Conservation (phyloP, 1,139 yeast species). For the Taphrina sp. region DNA sequence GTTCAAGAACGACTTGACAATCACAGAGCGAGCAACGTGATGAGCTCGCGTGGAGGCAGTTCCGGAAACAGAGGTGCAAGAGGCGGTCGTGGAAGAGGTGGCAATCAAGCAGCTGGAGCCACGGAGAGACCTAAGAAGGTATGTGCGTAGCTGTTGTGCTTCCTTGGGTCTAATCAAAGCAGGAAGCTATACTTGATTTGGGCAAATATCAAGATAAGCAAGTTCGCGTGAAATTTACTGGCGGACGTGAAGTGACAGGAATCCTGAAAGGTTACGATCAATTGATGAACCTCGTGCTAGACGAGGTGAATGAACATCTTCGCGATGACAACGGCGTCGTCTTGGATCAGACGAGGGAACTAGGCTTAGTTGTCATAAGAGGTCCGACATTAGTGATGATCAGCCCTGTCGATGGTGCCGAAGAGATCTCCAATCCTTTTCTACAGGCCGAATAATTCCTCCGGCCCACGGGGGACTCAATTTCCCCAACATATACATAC, state of each 20-base stretch:
- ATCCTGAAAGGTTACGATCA: slow-evolving; percentile 84
- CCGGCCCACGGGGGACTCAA: too few species aligned
- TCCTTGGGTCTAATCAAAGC: slow-evolving; percentile 47
- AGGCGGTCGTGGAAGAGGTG: slow-evolving; percentile 58
- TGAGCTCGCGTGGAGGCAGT: slow-evolving; percentile 19
- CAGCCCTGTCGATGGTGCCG: slow-evolving; percentile 82
- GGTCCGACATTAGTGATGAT: slow-evolving; percentile 79
- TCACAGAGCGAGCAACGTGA: too few species aligned
- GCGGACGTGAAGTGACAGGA: slow-evolving; percentile 83
- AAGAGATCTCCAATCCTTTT: slow-evolving; percentile 73
- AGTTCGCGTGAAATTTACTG: slow-evolving; percentile 75
- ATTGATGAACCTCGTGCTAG: slow-evolving; percentile 87
- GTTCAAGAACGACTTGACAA: too few species aligned
- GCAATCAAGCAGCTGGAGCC: slow-evolving; percentile 2
- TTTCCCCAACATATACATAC: too few species aligned
- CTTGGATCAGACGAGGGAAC: slow-evolving; percentile 56
- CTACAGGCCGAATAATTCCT: slow-evolving; percentile 33
- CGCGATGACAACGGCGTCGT: slow-evolving; percentile 62
- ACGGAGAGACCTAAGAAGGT: slow-evolving; percentile 29
- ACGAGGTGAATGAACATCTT: slow-evolving; percentile 69
- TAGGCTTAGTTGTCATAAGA: slow-evolving; percentile 80
- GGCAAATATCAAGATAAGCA: slow-evolving; percentile 71
- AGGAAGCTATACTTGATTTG: slow-evolving; percentile 84
- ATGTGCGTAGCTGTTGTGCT: background rate
- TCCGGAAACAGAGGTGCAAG: slow-evolving; percentile 33